Conservation (phyloP, 2,329 filamentous ascomycete species). For the Trichoderma aggressivum region DNA sequence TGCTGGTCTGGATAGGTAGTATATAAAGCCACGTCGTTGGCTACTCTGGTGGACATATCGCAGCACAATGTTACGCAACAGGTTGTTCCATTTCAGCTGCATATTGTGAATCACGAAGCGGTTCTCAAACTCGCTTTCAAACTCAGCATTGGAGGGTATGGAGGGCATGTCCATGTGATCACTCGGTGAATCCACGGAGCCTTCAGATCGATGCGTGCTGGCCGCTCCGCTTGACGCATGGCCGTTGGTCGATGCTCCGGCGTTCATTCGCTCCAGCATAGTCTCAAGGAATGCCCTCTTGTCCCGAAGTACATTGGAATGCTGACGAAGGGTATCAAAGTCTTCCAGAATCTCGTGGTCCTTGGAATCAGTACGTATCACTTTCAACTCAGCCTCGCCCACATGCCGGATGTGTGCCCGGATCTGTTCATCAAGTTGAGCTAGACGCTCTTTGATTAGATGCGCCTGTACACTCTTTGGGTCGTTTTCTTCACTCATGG, state of each 20-base stretch:
- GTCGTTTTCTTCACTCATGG: conserved; percentile 89
- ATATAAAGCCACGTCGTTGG: conserved; percentile 92
- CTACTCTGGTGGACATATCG: conserved; percentile 97
- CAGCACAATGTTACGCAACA: conserved; percentile 89
- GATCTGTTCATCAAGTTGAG: conserved; percentile 75
- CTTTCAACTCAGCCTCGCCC: conserved; percentile 71
- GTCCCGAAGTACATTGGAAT: conserved; percentile 54
- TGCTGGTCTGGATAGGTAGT: conserved; percentile 92
- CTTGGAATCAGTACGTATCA: conserved; percentile 48
- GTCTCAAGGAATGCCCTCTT: conserved; percentile 58
- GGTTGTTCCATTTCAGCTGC: conserved; percentile 98
- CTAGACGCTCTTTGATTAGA: conserved; percentile 76
- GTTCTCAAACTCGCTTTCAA: conserved; percentile 94
- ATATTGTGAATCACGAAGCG: conserved; percentile 97
- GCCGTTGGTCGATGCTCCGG: conserved; percentile 33
- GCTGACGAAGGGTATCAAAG: conserved; percentile 56
- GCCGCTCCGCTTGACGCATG: conserved; percentile 27
- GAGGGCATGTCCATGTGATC: conserved; percentile 61
- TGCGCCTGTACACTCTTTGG: conserved; percentile 84
- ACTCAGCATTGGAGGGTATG: conserved; percentile 70
- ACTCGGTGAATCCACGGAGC: conserved; percentile 51
- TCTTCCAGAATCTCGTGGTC: conserved; percentile 53
- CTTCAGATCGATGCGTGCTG: conserved; percentile 33
- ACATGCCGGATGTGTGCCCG: conserved; percentile 68
- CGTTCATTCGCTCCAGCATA: conserved; percentile 51